Base-by-base conservation (phyloP, 1,139 yeast genomes). In the Protomyces inundatus region DNA sequence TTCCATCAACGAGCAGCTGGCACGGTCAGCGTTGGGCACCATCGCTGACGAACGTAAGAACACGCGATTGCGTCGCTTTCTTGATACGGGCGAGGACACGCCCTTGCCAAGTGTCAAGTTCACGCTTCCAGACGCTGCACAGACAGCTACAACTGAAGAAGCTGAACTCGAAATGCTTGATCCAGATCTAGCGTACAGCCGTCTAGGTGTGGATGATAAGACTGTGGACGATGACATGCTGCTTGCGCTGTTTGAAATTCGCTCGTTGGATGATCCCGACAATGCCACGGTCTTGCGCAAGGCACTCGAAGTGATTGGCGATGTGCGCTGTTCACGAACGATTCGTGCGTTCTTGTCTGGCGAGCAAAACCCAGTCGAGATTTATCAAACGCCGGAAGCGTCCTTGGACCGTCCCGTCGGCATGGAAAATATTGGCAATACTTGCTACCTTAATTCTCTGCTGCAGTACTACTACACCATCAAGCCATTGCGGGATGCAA, bases 381-480 rank as follows among this genome's bases (percentile, higher is more conserved):
- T 64, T 16, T 34, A 48, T 6, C 39, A 34, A 9, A 23, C 54
- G 14, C 55, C 60, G 23, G 57, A 39, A 12, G 63, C 50, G 5
- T 62, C 66, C 16, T 32, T 50, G 10, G 62, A 97, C 54, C 80
- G 82, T 33, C 98, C 98, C 3, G 81, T 88, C 50, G 99, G 99
- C 0, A 80, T 93, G 68, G 82, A 83, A 66, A 93, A 93, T 73
- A 78, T 90, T 73, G 98, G 98, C 34, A 93, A 95, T 73, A 93
- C 98, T 1, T 93, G 99, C 75, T 93, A 93, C 42, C 53, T 66
- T 56, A 93, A 93, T 74, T 86, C 97, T 0, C 79, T 93, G 61
- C 77, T 93, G 40, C 98, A 93, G 72, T 93, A 87, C 71, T 91
- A 90, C 73, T 93, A 90, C 75, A 87, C 91, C 9, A 84, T 93